Base-by-base conservation (phyloP, 2,329 filamentous ascomycete genomes). In the Cladobotryum mycophilum region DNA sequence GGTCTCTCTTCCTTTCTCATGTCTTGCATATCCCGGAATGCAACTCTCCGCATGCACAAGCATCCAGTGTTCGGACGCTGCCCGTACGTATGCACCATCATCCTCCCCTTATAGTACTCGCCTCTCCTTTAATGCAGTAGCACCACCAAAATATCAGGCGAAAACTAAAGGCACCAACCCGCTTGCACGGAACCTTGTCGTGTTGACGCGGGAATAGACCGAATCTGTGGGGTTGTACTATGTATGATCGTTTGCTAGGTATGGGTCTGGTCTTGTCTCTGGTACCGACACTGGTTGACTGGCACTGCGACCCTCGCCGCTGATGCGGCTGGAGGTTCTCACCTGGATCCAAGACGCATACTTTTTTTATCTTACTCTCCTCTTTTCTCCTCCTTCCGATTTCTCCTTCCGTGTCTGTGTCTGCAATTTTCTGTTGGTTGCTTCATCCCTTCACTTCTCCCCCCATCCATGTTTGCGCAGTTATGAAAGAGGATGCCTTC, bases 221-320 rank as follows among this genome's bases (percentile, higher is more conserved):
- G 50, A 53, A 50, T 53, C 51, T 53, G 51, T 53, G 51, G 51
- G 51, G 51, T 49, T 38, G 17, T 15, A 25, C 34, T 33, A 52
- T 38, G 36, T 42, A 46, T 42, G 51, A 53, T 53, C 51, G 51
- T 50, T 47, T 41, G 25, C 9, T 30, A 30, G 25, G 25, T 30
- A 53, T 38, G 49, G 42, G 13, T 43, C 37, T 45, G n/a, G 30
- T 36, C 25, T 20, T 53, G 47, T 30, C 25, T 30, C 25, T 30
- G 25, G 25, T 6, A 30, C 25, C 8, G 25, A 30, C 25, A 8
- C 25, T 30, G 25, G 25, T 30, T 30, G 25, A 30, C 25, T 30
- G 25, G 25, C 51, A 25, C 47, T 49, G 36, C 41, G 45, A 42
- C 42, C 47, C 20, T 30, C 40, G 38, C 34, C 37, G 30, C 42